Base-by-base conservation (phyloP, 139 green algal genomes). In the Monoraphidium neglectum region DNA sequence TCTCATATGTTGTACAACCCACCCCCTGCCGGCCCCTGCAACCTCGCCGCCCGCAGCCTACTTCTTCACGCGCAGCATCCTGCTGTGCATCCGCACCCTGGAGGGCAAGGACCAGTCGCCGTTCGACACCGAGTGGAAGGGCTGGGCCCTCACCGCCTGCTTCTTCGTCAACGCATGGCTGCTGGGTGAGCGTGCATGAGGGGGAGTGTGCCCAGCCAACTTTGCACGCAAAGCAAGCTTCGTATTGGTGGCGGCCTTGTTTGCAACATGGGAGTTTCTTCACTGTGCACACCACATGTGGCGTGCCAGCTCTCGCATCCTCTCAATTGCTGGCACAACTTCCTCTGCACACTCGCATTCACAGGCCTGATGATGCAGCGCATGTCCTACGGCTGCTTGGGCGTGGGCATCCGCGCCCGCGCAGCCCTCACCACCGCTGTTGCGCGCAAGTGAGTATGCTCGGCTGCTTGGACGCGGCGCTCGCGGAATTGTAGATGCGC, bases 1-100 rank as follows among this genome's bases (percentile, higher is more conserved):
- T 30, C 4, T 61, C 3, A 8, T 36, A 30, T 47, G n/a, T 15
- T 43, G 47, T 43, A 76, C 51, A 28, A 21, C 28, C 21, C 51
- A 4, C 6, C 21, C 47, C 21, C 36, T 1, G 28, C 2, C 51
- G 28, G 26, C 37, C 2, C 30, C 47, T 63, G 43, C 68, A 62
- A 32, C 68, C 57, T 40, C 68, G 59, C 46, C 70, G 76, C 63
- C 71, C 57, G 83, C 82, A 32, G 88, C 86, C 61, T 93, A 89
- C 83, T 93, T 85, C 81, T 93, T 93, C 72, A 86, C 87, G 24
- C 86, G 86, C 64, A 87, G 79, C 26, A 76, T 93, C 43, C 84
- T 93, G 64, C 57, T 84, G 65, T 90, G 80, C 49, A 84, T 91
- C 46, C 72, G 76, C 30, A 63, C 65, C 4, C 67, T 74, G 23